Conservation (phyloP, 148 eudicot species). For the Heliosperma pusillum region DNA sequence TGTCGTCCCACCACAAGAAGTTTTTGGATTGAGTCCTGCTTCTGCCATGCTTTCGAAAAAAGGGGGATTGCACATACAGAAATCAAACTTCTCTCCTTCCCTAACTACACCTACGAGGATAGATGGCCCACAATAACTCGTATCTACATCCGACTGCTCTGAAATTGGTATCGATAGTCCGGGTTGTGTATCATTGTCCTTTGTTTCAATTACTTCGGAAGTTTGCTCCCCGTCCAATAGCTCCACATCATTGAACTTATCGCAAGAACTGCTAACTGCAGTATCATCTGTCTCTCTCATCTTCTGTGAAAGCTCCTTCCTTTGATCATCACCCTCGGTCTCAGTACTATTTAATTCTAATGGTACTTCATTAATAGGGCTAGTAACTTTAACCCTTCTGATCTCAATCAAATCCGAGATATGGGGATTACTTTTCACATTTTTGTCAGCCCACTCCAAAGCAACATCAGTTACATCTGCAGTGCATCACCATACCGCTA, state of each 20-base stretch:
- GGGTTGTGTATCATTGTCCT: slow-evolving; percentile 18
- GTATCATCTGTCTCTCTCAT: slow-evolving; percentile 11
- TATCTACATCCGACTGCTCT: slow-evolving; percentile 24
- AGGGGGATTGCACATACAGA: slow-evolving; percentile 99
- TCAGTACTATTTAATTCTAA: background rate
- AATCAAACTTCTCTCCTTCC: slow-evolving; percentile 82
- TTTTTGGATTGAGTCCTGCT: slow-evolving; percentile 86
- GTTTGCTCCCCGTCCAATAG: slow-evolving; percentile 13
- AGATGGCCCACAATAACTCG: slow-evolving; percentile 54
- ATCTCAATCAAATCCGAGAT: slow-evolving; percentile 70
- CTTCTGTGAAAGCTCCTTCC: slow-evolving; percentile 6
- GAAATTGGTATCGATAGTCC: slow-evolving; percentile 5
- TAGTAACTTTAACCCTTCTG: slow-evolving; percentile 45
- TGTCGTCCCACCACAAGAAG: slow-evolving; percentile 92
- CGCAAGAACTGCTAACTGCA: slow-evolving; percentile 11
- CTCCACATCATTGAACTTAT: slow-evolving; percentile 16
- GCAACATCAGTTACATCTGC: slow-evolving; percentile 87
- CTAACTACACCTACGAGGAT: slow-evolving; percentile 69
- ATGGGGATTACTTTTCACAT: slow-evolving; percentile 73
- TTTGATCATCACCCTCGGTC: slow-evolving; percentile 11
- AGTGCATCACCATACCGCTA: slow-evolving; percentile 16
- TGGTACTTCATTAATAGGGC: background rate
- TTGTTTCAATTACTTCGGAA: slow-evolving; percentile 13
- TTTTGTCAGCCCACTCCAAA: slow-evolving; percentile 82
- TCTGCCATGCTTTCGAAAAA: slow-evolving; percentile 92